These are phyloP conservation scores for Fomitiporia mediterranea DNA, from an alignment of 1,284 basidiomycete species.

Conservation along the genomic window DNA sequence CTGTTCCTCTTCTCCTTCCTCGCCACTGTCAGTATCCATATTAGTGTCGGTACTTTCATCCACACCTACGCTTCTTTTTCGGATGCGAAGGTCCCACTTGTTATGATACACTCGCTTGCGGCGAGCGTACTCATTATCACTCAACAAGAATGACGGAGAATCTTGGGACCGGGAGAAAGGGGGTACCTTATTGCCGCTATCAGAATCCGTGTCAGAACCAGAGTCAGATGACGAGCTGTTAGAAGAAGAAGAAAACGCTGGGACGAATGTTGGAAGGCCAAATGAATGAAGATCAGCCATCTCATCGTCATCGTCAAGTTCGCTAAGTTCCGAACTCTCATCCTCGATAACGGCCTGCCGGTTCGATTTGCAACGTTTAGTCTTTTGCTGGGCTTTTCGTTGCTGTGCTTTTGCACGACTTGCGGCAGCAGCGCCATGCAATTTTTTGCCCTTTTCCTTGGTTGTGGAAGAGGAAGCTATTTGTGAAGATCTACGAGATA, in stretches of 20 bases:
- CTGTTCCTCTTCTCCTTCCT: slow-evolving; percentile 45
- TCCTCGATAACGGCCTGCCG: slow-evolving; percentile 31
- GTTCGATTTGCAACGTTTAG: slow-evolving; percentile 30
- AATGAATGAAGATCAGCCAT: slow-evolving; percentile 36
- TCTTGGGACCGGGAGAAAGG: slow-evolving; percentile 37
- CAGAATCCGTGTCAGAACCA: slow-evolving; percentile 44
- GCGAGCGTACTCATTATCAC: slow-evolving; percentile 41
- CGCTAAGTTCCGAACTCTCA: slow-evolving; percentile 33
- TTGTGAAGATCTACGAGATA: slow-evolving; percentile 4
- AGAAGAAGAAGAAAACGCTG: slow-evolving; percentile 46
- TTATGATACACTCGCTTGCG: slow-evolving; percentile 45
- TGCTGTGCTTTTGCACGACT: slow-evolving; percentile 11
- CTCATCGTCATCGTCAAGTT: slow-evolving; percentile 27
- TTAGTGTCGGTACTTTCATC: slow-evolving; percentile 45
- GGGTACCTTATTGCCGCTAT: slow-evolving; percentile 58
- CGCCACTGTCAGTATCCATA: slow-evolving; percentile 50
- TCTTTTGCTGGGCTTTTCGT: slow-evolving; percentile 8
- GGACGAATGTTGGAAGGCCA: slow-evolving; percentile 64
- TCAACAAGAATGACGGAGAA: slow-evolving; percentile 46
- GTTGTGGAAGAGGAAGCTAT: not conserved
- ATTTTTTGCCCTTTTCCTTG: slow-evolving; percentile 17
- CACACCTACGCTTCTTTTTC: slow-evolving; percentile 60
- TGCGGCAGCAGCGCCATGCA: slow-evolving; percentile 15
- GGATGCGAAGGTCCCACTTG: slow-evolving; percentile 63
- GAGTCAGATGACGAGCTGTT: slow-evolving; percentile 29